A percentile compares a stretch with the other conserved stretches of the same genome.
These are phyloP conservation scores for Melampsora larici-populina DNA, from an alignment of 1,284 basidiomycete genomes.

Conservation along the genomic window DNA sequence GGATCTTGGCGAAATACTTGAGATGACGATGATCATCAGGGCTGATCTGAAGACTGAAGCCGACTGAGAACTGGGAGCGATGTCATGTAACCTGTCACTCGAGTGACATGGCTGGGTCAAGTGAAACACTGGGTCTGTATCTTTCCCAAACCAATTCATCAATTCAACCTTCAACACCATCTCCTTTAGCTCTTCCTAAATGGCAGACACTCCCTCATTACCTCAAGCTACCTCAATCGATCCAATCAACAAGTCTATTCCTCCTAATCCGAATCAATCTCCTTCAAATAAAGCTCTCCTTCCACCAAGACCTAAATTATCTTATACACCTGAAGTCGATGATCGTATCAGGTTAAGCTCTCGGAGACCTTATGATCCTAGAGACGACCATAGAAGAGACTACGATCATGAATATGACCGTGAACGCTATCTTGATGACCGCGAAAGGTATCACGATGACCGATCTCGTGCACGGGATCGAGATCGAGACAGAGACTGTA, in stretches of 20 bases:
- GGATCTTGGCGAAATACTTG: too few relatives aligned
- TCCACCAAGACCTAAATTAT: conserved; percentile 35
- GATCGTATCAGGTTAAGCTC: conserved; percentile 8
- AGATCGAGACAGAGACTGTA: conserved; percentile 23
- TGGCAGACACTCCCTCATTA: not conserved
- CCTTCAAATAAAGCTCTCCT: conserved; percentile 2
- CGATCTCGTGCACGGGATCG: conserved; percentile 20
- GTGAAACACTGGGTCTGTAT: too few relatives aligned
- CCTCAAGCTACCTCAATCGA: not conserved
- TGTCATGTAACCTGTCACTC: too few relatives aligned
- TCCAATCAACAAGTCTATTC: not conserved
- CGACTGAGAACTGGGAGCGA: too few relatives aligned
- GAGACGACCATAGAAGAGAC: conserved; percentile 31
- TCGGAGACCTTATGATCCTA: conserved; percentile 6
- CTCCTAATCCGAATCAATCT: not conserved
- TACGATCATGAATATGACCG: conserved; percentile 34
- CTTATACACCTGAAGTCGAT: conserved; percentile 37
- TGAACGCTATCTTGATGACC: conserved; percentile 26
- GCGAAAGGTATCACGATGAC: conserved; percentile 19
- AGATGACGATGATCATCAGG: too few relatives aligned
- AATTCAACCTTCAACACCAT: not conserved
- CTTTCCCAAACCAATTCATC: too few relatives aligned
- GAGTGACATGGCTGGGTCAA: too few relatives aligned
- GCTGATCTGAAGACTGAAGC: too few relatives aligned
- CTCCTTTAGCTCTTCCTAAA: not conserved